phyloP scores from a whole-genome alignment of 2,329 filamentous ascomycete genomes.

The Pestalotiopsis sp. region DNA sequence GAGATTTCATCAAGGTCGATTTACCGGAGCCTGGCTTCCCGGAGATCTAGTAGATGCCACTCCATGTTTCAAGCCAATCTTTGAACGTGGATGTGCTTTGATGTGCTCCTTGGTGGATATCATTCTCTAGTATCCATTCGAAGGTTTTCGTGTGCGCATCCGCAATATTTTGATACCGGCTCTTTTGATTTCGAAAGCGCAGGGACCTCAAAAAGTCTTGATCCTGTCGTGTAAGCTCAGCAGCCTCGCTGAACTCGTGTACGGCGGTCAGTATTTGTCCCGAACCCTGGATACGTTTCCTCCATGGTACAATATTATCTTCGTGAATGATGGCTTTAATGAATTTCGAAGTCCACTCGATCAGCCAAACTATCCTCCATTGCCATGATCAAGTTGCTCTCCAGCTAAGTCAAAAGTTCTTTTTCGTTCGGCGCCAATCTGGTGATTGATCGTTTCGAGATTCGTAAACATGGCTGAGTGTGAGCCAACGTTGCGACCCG shows the following conservation, averaged over 20 bases:
- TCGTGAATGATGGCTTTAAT: background rate
- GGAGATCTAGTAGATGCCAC: background rate
- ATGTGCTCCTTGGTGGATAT: background rate
- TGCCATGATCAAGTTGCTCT: no score
- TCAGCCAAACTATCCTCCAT: background rate
- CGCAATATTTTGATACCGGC: background rate
- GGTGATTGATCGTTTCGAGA: background rate
- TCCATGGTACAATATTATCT: background rate
- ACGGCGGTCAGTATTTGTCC: background rate
- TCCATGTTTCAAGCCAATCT: background rate
- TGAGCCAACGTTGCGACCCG: background rate
- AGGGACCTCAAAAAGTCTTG: background rate
- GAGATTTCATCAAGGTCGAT: background rate
- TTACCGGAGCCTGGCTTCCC: background rate
- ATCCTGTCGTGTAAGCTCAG: fast-evolving
- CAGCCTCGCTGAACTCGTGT: background rate
- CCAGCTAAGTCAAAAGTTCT: no score
- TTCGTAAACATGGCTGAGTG: background rate
- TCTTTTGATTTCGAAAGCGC: background rate
- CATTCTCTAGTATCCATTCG: background rate
- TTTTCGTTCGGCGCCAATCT: background rate
- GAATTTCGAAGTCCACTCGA: background rate
- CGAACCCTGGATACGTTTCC: no score
- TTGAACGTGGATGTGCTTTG: background rate
- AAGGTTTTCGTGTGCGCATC: background rate